These are phyloP conservation scores for Fistulinella staudtii DNA, from an alignment of 1,284 basidiomycete species.

Conservation along the genomic window DNA sequence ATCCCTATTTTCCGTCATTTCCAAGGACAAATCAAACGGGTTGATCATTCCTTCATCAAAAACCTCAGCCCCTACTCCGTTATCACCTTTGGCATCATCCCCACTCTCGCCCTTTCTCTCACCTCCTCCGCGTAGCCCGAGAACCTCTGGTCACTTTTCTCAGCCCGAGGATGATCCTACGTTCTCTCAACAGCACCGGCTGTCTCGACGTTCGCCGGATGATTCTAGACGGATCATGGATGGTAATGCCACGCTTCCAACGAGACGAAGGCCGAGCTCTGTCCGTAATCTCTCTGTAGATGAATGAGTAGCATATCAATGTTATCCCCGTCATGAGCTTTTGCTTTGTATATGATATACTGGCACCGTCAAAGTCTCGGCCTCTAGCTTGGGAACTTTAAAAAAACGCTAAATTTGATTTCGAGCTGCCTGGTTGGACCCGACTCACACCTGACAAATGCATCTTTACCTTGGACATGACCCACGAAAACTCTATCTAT, in stretches of 20 bases:
- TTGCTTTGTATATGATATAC: conserved; percentile 1
- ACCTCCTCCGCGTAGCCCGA: conserved; percentile 27
- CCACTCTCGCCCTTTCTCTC: conserved; percentile 20
- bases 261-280: conserved; percentile 16
- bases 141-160: neutral
- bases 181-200: conserved; percentile 4
- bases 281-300: conserved; percentile 8
- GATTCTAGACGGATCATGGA: conserved; percentile 3
- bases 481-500: conserved; percentile 67
- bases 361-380: too few species aligned
- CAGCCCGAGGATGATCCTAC: conserved; percentile 9
- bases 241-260: conserved; percentile 8
- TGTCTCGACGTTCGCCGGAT: conserved; percentile 17
- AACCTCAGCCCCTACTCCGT: conserved; percentile 13
- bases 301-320: conserved; percentile 12
- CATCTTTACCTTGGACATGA: conserved; percentile 65
- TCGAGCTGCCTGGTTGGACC: neutral
- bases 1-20: conserved; percentile 51
- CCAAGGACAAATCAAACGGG: conserved; percentile 48
- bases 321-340: neutral
- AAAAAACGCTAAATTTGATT: neutral
- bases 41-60: conserved; percentile 45
- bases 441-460: conserved; percentile 38
- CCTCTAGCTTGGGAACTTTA: too few species aligned
- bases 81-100: conserved; percentile 15